These are phyloP conservation scores for Talinum fruticosum DNA, from an alignment of 148 eudicot species.

Conservation along the genomic window DNA sequence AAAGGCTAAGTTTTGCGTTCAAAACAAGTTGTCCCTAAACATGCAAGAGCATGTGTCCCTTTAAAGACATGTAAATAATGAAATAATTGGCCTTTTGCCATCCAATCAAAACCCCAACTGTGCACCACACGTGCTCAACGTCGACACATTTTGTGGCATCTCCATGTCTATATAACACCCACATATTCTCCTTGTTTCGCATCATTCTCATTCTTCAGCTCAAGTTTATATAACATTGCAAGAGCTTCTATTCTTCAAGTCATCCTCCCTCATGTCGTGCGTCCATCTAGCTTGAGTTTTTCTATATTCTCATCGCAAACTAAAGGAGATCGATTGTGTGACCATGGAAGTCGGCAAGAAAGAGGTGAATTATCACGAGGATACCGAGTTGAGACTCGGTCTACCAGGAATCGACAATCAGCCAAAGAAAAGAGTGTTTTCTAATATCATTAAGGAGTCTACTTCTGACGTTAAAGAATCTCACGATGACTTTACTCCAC, in stretches of 20 bases:
- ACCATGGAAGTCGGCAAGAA: conserved; percentile 19
- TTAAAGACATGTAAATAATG: conserved; percentile 20
- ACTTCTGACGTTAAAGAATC: conserved; percentile 11
- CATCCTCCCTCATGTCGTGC: too few relatives aligned
- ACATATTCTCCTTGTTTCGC: not conserved
- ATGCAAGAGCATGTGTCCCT: conserved; percentile 18
- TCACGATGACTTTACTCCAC: conserved; percentile 1
- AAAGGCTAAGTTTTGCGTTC: not conserved
- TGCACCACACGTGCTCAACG: conserved; percentile 19
- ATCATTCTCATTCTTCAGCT: not conserved
- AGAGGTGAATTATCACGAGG: conserved; percentile 21
- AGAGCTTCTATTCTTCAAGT: not conserved
- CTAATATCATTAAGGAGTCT: conserved; percentile 10
- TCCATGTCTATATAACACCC: conserved; percentile 17
- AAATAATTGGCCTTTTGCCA: conserved; percentile 21
- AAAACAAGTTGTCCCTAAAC: conserved; percentile 5
- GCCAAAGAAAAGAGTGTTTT: conserved; percentile 16
- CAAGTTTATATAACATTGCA: not conserved
- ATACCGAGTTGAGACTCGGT: conserved; percentile 36
- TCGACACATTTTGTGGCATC: not conserved
- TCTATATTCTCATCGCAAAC: not conserved
- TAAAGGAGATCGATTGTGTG: not conserved
- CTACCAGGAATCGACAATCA: conserved; percentile 23
- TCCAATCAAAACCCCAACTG: conserved; percentile 16
- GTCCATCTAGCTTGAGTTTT: not conserved